Evolutionary conservation across 2,329 filamentous ascomycete genomes (phyloP).

Genomic region (Claviceps monticola): DNA sequence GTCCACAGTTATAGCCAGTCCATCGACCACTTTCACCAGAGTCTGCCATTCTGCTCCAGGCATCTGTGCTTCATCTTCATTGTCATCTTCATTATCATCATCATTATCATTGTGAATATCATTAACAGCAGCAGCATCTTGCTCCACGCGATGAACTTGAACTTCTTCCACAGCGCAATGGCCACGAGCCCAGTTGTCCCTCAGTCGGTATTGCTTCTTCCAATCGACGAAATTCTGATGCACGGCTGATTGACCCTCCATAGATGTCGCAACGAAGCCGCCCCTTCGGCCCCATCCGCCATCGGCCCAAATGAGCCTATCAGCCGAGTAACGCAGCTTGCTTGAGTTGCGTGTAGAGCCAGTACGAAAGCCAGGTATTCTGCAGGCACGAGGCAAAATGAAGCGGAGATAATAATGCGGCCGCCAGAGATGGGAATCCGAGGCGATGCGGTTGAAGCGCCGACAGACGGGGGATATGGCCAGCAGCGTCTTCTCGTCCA

Average conservation of each 20-base stretch:
- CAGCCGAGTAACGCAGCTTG: slow-evolving; percentile 31
- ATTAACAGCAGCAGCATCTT: background rate
- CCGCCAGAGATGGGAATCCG: slow-evolving; percentile 86
- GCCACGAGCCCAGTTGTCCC: slow-evolving; percentile 83
- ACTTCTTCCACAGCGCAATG: slow-evolving; percentile 71
- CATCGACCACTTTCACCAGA: slow-evolving; percentile 64
- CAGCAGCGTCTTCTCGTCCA: slow-evolving; percentile 57
- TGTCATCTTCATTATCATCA: slow-evolving; percentile 15
- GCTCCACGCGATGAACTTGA: slow-evolving; percentile 33
- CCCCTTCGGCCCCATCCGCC: slow-evolving; percentile 24
- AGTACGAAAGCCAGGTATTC: slow-evolving; percentile 51
- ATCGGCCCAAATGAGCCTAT: slow-evolving; percentile 30
- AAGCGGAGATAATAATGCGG: slow-evolving; percentile 76
- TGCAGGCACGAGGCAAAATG: slow-evolving; percentile 65
- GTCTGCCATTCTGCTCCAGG: slow-evolving; percentile 33
- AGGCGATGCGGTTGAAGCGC: slow-evolving; percentile 57
- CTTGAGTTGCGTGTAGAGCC: slow-evolving; percentile 15
- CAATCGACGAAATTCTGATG: slow-evolving; percentile 45
- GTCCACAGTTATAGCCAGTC: slow-evolving; percentile 68
- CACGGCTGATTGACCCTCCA: background rate
- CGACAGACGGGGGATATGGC: slow-evolving; percentile 52
- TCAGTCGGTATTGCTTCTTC: slow-evolving; percentile 78
- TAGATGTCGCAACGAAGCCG: slow-evolving; percentile 11
- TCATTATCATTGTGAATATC: slow-evolving; percentile 16
- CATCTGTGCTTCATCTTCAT: background rate